These are phyloP conservation scores for Blastobotrys muscicola DNA, from an alignment of 805 yeast genomes.

Conservation along the genomic window DNA sequence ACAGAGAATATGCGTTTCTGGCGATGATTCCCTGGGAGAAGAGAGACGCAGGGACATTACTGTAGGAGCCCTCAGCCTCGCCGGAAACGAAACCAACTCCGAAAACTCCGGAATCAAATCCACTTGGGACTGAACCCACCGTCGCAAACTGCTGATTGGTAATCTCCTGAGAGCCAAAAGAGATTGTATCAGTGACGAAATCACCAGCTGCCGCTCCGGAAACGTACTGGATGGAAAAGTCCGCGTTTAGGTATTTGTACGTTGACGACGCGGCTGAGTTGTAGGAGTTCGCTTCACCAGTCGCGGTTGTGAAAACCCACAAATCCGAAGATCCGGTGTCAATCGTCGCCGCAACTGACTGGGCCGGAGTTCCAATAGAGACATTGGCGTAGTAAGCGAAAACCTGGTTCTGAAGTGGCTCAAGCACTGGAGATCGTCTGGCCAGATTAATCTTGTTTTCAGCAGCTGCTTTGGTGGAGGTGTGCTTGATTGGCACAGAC, in stretches of 20 bases:
- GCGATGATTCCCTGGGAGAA: conserved; percentile 45
- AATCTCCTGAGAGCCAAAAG: conserved; percentile 40
- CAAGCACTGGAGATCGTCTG: background rate
- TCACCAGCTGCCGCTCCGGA: conserved; percentile 31
- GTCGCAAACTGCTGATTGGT: conserved; percentile 16
- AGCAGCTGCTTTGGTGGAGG: background rate
- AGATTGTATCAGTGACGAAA: conserved; percentile 54
- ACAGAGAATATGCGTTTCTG: conserved; percentile 51
- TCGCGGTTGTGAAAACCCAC: conserved; percentile 31
- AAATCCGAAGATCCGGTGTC: conserved; percentile 45
- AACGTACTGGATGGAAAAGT: conserved; percentile 13
- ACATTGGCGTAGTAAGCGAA: conserved; percentile 13
- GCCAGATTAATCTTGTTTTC: background rate
- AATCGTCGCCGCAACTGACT: conserved; percentile 31
- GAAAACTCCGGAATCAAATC: conserved; percentile 13
- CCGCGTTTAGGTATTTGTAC: conserved; percentile 7
- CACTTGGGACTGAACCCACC: conserved; percentile 3
- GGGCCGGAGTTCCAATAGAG: conserved; percentile 36
- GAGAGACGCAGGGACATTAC: conserved; percentile 52
- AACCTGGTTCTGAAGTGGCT: conserved; percentile 3
- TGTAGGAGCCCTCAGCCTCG: conserved; percentile 31
- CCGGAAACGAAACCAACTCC: conserved; percentile 21
- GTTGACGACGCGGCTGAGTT: conserved; percentile 15
- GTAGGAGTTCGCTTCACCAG: conserved; percentile 2
- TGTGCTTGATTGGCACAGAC: background rate